Evolutionary conservation across 176 grass and related monocot species (phyloP).

Genomic region (Eleusine coracana): DNA sequence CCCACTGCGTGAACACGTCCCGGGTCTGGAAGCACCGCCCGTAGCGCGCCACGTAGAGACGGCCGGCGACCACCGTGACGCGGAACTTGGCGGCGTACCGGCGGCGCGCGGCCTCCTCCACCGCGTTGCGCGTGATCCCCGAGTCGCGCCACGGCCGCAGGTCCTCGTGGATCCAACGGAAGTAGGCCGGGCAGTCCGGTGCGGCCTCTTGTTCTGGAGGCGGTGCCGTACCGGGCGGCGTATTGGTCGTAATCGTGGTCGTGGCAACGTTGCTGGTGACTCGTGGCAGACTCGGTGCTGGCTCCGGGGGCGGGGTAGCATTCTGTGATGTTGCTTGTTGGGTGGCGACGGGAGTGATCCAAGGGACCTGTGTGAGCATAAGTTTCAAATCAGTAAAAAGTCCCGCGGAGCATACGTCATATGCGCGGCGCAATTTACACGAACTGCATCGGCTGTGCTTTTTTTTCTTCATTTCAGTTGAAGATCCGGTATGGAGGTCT

Average conservation of each 20-base stretch:
- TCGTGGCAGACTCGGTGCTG: background rate
- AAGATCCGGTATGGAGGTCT: too few species aligned
- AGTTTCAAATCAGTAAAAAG: background rate
- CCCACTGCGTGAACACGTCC: conserved; percentile 56
- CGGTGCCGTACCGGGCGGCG: background rate
- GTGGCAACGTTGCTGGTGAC: background rate
- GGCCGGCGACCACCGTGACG: conserved; percentile 40
- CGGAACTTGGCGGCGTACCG: conserved; percentile 51
- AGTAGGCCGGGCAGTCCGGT: conserved; percentile 52
- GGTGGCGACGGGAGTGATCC: conserved; percentile 2
- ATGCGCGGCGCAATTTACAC: background rate
- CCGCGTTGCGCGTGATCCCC: conserved; percentile 44
- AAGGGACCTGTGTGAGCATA: conserved; percentile 22
- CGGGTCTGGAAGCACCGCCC: conserved; percentile 51
- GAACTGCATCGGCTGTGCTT: background rate
- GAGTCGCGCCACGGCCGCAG: conserved; percentile 55
- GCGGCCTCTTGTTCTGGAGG: background rate
- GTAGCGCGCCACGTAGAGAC: conserved; percentile 48
- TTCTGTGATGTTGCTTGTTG: background rate
- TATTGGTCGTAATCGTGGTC: conserved; percentile 8
- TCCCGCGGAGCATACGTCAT: background rate
- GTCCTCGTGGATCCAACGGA: conserved; percentile 77
- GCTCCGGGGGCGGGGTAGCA: background rate
- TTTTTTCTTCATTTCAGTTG: too few species aligned
- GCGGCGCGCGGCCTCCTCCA: conserved; percentile 38